Conservation (phyloP, 1,284 basidiomycete species). For the Cryptococcus neoformans region DNA sequence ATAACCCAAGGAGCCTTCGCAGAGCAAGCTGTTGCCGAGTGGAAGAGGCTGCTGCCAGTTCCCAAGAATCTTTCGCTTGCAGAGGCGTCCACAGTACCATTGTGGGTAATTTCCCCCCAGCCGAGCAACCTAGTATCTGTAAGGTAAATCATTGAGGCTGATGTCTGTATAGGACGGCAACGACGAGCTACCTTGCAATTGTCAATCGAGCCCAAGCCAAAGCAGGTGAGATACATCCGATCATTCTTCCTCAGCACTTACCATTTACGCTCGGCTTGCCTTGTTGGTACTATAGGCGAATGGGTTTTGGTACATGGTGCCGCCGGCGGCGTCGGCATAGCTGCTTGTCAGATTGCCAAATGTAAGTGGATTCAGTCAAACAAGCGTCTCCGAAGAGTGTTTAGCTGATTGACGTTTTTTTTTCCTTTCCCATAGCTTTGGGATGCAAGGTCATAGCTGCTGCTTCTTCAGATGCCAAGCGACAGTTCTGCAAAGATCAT, state of each 20-base stretch:
- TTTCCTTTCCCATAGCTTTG: slow-evolving; percentile 16
- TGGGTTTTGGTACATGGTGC: slow-evolving; percentile 84
- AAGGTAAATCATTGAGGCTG: background rate
- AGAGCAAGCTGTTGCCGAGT: slow-evolving; percentile 63
- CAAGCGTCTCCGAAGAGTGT: background rate
- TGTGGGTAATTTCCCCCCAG: slow-evolving; percentile 20
- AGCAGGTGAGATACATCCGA: slow-evolving; percentile 54
- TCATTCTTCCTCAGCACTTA: background rate
- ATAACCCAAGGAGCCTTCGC: slow-evolving; percentile 72
- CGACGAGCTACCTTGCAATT: slow-evolving; percentile 83
- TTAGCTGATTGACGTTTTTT: background rate
- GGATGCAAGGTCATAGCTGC: slow-evolving; percentile 54
- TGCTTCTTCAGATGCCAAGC: slow-evolving; percentile 48
- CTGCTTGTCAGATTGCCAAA: slow-evolving; percentile 87
- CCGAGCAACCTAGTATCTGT: background rate
- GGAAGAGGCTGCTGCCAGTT: slow-evolving; percentile 57
- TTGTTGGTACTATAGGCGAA: slow-evolving; percentile 56
- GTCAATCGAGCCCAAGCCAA: slow-evolving; percentile 77
- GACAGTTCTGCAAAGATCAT: slow-evolving; percentile 44
- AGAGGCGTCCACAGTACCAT: slow-evolving; percentile 54
- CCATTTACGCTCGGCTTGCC: background rate
- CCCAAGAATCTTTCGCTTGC: slow-evolving; percentile 64
- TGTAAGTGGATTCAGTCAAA: slow-evolving; percentile 17
- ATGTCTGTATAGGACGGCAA: slow-evolving; percentile 61
- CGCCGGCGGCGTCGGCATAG: slow-evolving; percentile 84